These are phyloP conservation scores for Starmerella khaoyaiensis DNA, from an alignment of 805 yeast genomes.

Conservation along the genomic window DNA sequence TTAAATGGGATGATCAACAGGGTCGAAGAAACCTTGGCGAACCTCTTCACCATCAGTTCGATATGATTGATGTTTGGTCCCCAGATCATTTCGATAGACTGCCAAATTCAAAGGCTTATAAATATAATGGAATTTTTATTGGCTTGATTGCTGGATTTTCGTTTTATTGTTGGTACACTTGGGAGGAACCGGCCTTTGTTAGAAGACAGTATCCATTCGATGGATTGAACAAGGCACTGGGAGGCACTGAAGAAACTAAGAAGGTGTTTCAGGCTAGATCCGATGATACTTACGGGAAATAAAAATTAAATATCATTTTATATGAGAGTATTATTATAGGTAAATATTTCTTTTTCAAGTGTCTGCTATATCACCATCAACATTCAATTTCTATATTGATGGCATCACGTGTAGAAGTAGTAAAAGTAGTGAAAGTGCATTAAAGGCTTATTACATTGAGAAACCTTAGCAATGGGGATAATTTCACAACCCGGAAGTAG, in stretches of 20 bases:
- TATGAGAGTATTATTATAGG: no score
- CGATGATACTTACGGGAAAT: conserved; percentile 4
- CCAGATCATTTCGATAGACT: conserved; percentile 60
- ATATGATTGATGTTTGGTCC: conserved; percentile 71
- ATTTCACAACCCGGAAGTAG: conserved; percentile 67
- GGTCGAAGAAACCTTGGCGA: conserved; percentile 66
- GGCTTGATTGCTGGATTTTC: conserved; percentile 27
- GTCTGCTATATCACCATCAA: no score
- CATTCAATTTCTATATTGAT: no score
- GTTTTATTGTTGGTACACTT: conserved; percentile 30
- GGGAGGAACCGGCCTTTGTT: conserved; percentile 53
- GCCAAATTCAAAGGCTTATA: conserved; percentile 47
- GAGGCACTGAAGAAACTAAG: conserved; percentile 35
- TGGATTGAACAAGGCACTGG: conserved; percentile 64
- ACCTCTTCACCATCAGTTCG: conserved; percentile 59
- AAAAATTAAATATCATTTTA: no score
- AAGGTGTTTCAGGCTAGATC: conserved; percentile 31
- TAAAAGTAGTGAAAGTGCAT: background rate
- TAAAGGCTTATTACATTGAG: conserved; percentile 3
- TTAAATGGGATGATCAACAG: conserved; percentile 66
- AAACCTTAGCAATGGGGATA: conserved; percentile 2
- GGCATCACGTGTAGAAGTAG: no score
- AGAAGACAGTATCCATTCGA: conserved; percentile 64
- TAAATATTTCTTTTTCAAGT: no score
- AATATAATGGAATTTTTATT: conserved; percentile 46